These are phyloP conservation scores for Dioscorea dumetorum DNA, from an alignment of 106 monocot genomes.

Conservation along the genomic window DNA sequence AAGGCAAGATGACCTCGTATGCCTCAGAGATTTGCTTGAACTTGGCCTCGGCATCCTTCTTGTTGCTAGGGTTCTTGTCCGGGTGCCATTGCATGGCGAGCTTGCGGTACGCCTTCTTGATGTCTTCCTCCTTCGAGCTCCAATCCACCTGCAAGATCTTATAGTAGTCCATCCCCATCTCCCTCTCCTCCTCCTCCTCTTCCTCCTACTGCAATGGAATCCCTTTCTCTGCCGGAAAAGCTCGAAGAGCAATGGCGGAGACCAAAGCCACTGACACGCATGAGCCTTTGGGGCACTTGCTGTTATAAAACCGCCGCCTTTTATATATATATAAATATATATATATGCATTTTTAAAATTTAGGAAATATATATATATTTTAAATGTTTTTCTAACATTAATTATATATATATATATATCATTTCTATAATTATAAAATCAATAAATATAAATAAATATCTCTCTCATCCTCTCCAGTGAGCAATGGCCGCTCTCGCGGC, in stretches of 20 bases:
- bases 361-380: too few species aligned
- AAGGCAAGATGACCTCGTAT: slow-evolving; percentile 32
- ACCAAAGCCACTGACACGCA: too few species aligned
- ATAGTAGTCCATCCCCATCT: slow-evolving; percentile 67
- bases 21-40: slow-evolving; percentile 73
- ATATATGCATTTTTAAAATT: too few species aligned
- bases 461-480: too few species aligned
- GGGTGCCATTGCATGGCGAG: slow-evolving; percentile 65
- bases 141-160: slow-evolving; percentile 33
- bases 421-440: too few species aligned
- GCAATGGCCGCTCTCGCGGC: too few species aligned
- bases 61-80: slow-evolving; percentile 54
- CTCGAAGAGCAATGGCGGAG: background rate
- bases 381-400: too few species aligned
- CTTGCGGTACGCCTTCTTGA: slow-evolving; percentile 54
- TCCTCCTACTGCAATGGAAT: background rate
- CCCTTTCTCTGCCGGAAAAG: background rate
- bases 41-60: slow-evolving; percentile 50
- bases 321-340: too few species aligned
- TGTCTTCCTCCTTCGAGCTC: slow-evolving; percentile 43
- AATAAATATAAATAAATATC: too few species aligned
- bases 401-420: too few species aligned
- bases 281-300: too few species aligned
- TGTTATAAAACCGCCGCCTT: too few species aligned
- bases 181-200: background rate